phyloP scores from a whole-genome alignment of 2,329 filamentous ascomycete genomes.

The Moelleriella libera region DNA sequence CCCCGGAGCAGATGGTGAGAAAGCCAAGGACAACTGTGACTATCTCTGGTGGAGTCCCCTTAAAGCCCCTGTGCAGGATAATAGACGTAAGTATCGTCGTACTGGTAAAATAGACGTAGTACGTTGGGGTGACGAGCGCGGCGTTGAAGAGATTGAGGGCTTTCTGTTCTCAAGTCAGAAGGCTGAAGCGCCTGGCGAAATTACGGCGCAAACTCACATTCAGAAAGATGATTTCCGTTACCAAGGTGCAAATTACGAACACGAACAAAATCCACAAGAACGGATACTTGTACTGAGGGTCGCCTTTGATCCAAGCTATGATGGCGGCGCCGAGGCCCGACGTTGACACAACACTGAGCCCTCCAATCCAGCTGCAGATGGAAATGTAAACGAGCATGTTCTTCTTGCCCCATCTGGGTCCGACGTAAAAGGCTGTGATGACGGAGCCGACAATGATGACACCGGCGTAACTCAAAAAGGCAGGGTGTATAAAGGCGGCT shows the following conservation, averaged over 20 bases:
- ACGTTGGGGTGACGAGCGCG: constrained; percentile 90
- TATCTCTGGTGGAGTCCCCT: constrained; percentile 68
- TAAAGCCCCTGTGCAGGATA: constrained; percentile 86
- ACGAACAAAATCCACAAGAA: constrained; percentile 86
- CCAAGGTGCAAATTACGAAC: constrained; percentile 75
- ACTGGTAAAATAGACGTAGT: constrained; percentile 97
- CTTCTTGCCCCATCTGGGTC: constrained; percentile 83
- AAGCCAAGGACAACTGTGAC: constrained; percentile 88
- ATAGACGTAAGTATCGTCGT: constrained; percentile 90
- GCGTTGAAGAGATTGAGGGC: constrained; percentile 94
- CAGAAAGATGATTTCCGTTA: constrained; percentile 89
- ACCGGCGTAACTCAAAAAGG: constrained; percentile 74
- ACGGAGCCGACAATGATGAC: constrained; percentile 62
- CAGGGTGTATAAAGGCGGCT: constrained; percentile 68
- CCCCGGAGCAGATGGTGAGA: constrained; percentile 82
- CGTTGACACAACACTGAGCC: constrained; percentile 85
- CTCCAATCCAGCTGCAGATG: constrained; percentile 90
- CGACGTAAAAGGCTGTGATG: constrained; percentile 66
- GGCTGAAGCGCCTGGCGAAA: background rate
- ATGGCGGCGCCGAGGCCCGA: constrained; percentile 88
- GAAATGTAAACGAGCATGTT: constrained; percentile 96
- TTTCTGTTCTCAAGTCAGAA: constrained; percentile 50
- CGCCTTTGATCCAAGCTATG: constrained; percentile 68
- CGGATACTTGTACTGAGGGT: constrained; percentile 91
- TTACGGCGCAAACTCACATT: constrained; percentile 50